Evolutionary conservation across 192 early-diverging fungal genomes (phyloP).

Genomic region (Umbelopsis isabellina): DNA sequence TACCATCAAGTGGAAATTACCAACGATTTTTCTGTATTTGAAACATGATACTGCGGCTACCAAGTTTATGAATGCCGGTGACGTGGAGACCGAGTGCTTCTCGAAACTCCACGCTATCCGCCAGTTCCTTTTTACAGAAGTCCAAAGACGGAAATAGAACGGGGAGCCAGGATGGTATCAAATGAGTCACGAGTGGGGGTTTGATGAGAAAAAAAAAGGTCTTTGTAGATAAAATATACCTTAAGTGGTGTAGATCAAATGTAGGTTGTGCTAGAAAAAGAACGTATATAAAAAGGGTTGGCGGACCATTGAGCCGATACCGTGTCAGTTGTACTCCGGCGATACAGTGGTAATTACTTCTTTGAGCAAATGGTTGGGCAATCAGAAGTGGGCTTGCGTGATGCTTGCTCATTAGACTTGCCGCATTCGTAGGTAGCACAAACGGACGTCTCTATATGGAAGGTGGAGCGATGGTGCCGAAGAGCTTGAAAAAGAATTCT

Average conservation of each 20-base stretch:
- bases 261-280: too few species aligned
- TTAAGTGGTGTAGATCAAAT: too few species aligned
- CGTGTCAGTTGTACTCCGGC: too few species aligned
- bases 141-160: neutral
- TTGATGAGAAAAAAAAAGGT: too few species aligned
- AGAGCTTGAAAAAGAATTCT: neutral
- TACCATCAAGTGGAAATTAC: too few species aligned
- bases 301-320: too few species aligned
- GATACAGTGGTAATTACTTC: too few species aligned
- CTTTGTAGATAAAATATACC: too few species aligned
- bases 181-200: neutral
- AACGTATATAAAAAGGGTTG: too few species aligned
- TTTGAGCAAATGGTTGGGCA: too few species aligned
- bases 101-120: neutral
- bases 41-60: too few species aligned
- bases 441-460: constrained; percentile 1
- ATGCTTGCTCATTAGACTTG: neutral
- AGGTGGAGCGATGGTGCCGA: constrained; percentile 11
- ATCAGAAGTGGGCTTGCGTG: neutral
- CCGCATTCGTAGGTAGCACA: constrained; percentile 2
- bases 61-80: neutral
- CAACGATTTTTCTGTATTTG: too few species aligned
- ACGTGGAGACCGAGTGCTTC: neutral
- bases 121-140: neutral
- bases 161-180: neutral